Base-by-base conservation (phyloP, 176 grass and related monocot genomes). In the barley (Hordeum vulgare) region DNA sequence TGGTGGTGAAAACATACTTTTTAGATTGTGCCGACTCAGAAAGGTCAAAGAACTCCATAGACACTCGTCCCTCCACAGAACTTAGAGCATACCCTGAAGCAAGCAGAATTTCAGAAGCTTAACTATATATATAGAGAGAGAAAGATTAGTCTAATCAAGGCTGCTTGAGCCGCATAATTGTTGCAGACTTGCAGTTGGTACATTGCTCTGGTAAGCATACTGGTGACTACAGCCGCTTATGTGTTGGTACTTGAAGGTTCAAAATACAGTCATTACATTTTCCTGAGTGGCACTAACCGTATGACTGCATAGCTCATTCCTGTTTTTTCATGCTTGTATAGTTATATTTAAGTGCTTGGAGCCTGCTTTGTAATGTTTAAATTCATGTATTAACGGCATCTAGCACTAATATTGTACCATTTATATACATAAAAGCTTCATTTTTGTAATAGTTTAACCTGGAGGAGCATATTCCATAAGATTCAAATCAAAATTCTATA, bases 11-110 rank as follows among this genome's bases (percentile, higher is more conserved):
- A 85, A 75, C 61, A 74, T 99, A 99, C 96, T 94, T 99, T 81
- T 96, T 99, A 23, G 93, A 85, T 70, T 99, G 96, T 31, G 88
- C 89, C 80, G 89, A 86, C 63, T 99, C 96, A 7, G 93, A 96
- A 70, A 96, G 86, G 86, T 96, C 91, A 60, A 99, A 99, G 66
- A 99, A 99, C 63, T 99, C 96, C 93, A 99, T 99, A 47, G 96
- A 92, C 42, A 99, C 93, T 64, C 93, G 84, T 8, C 96, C 96
- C 92, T 99, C 96, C 4, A 99, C 89, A 51, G 96, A 99, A 90
- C 96, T 99, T 14, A 99, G 93, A 83, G 96, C 87, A 86, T 83
- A 99, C 33, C 96, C 96, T 99, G 90, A 77, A 89, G 65, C 49
- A 85, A 74, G 66, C 35, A 82, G 21, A 20, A 72, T 90, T 3